phyloP scores from a whole-genome alignment of 495 filamentous ascomycete genomes.

The Neurospora tetraspora region DNA sequence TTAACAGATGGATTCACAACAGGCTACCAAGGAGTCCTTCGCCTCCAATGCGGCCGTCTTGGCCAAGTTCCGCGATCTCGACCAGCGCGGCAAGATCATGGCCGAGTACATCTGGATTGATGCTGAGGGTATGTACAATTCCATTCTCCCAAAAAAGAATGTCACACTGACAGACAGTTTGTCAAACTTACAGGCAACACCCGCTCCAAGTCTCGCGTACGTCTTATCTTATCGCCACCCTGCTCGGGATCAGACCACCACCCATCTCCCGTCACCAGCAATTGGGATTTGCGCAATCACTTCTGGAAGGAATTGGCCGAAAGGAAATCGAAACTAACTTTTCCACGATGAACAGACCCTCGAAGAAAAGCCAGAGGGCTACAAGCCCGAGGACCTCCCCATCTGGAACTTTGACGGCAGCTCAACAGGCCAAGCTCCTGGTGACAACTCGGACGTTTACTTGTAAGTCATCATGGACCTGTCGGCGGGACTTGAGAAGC shows the following conservation, averaged over 20 bases:
- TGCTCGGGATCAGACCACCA: conserved; percentile 9
- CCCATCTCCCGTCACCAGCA: conserved; percentile 4
- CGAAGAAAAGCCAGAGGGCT: conserved; percentile 62
- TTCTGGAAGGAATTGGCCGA: background rate
- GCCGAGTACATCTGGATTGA: conserved; percentile 93
- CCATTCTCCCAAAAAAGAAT: background rate
- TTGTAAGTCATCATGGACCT: conserved; percentile 25
- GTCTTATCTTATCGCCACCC: conserved; percentile 21
- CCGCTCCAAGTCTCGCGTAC: conserved; percentile 83
- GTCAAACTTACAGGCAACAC: conserved; percentile 31
- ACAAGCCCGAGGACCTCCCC: conserved; percentile 66
- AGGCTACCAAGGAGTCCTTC: background rate
- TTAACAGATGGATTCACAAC: background rate
- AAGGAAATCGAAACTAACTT: conserved; percentile 3
- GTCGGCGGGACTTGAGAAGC: no score
- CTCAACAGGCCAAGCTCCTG: conserved; percentile 80
- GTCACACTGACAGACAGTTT: background rate
- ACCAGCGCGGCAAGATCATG: conserved; percentile 33
- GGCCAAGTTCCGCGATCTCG: background rate
- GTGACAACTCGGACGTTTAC: conserved; percentile 94
- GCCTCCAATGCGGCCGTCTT: background rate
- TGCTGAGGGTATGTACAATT: conserved; percentile 33
- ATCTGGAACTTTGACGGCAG: conserved; percentile 93
- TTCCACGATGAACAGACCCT: background rate
- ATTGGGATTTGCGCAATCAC: background rate